A percentile compares a stretch with the other conserved stretches of the same genome.
Conservation (phyloP, 495 filamentous ascomycete genomes). For the Xylaria nigripes region DNA sequence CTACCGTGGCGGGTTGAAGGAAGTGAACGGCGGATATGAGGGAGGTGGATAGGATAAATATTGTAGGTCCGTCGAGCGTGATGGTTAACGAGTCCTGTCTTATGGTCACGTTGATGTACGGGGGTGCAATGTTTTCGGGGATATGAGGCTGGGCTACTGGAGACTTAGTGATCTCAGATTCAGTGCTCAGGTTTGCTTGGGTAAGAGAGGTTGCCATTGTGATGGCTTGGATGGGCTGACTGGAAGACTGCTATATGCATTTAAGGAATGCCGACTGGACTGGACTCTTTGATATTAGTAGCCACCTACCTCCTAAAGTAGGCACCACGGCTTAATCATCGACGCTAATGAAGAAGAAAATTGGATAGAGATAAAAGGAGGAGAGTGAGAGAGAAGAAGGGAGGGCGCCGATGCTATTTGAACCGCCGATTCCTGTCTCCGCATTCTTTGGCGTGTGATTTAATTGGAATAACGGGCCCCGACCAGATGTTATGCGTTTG, state of each 20-base stretch:
- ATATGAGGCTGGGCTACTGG: background rate
- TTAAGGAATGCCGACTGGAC: too few relatives aligned
- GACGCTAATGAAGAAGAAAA: too few relatives aligned
- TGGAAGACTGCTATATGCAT: background rate
- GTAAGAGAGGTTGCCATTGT: constrained; percentile 9
- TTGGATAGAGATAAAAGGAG: too few relatives aligned
- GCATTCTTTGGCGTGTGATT: too few relatives aligned
- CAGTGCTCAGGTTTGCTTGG: constrained; percentile 4
- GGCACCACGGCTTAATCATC: too few relatives aligned
- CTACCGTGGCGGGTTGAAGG: constrained; percentile 35
- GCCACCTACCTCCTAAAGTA: too few relatives aligned
- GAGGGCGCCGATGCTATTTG: too few relatives aligned
- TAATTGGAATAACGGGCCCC: too few relatives aligned
- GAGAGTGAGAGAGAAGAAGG: too few relatives aligned
- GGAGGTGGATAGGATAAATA: constrained; percentile 35
- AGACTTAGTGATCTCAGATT: background rate
- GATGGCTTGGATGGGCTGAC: background rate
- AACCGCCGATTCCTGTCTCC: too few relatives aligned
- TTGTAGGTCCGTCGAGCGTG: constrained; percentile 38
- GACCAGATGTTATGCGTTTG: too few relatives aligned
- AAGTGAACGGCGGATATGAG: constrained; percentile 44
- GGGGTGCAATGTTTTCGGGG: constrained; percentile 2
- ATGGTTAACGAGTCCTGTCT: constrained; percentile 42
- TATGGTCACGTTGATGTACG: constrained; percentile 34
- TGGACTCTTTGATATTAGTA: too few relatives aligned